Conservation (phyloP, 192 early-diverging fungal genomes). For the Tieghemiomyces parasiticus region DNA sequence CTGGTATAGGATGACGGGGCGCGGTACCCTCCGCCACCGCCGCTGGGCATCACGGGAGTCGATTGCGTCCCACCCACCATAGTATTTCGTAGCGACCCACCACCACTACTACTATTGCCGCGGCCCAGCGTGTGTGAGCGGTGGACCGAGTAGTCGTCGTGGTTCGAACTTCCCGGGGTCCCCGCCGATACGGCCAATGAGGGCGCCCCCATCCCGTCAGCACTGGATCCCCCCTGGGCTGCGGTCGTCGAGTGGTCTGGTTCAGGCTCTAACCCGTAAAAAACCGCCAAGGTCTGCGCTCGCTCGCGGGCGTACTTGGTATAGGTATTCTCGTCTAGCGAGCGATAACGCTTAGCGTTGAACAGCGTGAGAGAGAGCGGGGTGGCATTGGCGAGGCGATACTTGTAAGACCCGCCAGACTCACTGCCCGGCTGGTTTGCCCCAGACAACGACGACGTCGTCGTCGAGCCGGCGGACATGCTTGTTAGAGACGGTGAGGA, state of each 20-base stretch:
- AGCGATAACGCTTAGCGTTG: constrained; percentile 7
- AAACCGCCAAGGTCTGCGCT: neutral
- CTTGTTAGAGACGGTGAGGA: neutral
- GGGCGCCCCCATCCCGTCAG: neutral
- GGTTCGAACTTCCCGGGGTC: neutral
- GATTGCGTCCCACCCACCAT: no score
- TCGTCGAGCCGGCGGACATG: neutral
- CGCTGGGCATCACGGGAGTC: neutral
- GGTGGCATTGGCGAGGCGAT: constrained; percentile 1
- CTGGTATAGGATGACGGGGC: neutral
- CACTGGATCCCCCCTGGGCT: no score
- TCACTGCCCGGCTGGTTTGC: no score
- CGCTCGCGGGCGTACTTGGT: neutral
- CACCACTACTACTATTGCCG: no score
- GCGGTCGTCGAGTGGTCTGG: no score
- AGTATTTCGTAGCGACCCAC: no score
- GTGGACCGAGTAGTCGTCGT: neutral
- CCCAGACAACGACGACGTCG: no score
- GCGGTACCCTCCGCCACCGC: neutral
- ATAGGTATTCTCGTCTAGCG: neutral
- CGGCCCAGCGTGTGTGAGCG: no score
- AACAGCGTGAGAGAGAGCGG: neutral
- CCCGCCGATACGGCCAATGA: no score
- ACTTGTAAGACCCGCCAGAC: no score
- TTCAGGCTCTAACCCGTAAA: neutral